phyloP scores from a whole-genome alignment of 495 filamentous ascomycete genomes.

The Cercophora newfieldiana region DNA sequence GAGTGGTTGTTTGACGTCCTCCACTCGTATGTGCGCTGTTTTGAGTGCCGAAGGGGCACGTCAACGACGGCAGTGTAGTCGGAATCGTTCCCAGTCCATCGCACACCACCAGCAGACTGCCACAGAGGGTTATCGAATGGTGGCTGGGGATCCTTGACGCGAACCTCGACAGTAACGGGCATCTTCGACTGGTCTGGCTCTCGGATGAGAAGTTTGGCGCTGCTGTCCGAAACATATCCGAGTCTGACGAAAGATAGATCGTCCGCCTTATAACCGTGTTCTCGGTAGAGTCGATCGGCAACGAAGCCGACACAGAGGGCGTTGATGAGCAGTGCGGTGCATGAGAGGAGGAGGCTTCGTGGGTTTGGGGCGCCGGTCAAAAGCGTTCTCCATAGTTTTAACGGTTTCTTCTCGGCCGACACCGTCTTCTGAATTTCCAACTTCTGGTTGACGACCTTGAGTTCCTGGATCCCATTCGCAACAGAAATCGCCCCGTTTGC shows the following conservation, averaged over 20 bases:
- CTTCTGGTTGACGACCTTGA: constrained; percentile 25
- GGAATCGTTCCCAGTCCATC: constrained; percentile 67
- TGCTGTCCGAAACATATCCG: constrained; percentile 79
- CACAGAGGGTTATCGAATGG: constrained; percentile 56
- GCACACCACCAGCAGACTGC: constrained; percentile 64
- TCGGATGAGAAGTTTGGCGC: constrained; percentile 78
- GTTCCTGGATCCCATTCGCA: constrained; percentile 20
- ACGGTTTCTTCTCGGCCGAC: constrained; percentile 39
- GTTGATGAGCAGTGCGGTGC: constrained; percentile 71
- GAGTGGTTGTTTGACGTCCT: constrained; percentile 78
- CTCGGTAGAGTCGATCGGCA: constrained; percentile 73
- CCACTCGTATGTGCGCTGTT: constrained; percentile 73
- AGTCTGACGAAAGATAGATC: constrained; percentile 81
- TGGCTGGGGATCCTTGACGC: constrained; percentile 46
- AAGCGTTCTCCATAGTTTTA: constrained; percentile 58
- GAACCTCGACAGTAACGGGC: constrained; percentile 67
- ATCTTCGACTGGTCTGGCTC: constrained; percentile 76
- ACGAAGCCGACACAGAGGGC: constrained; percentile 61
- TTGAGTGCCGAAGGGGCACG: constrained; percentile 51
- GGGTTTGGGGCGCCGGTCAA: constrained; percentile 76
- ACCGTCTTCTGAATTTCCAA: constrained; percentile 55
- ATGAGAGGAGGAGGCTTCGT: constrained; percentile 54
- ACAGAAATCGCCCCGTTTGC: constrained; percentile 21
- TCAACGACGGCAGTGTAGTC: constrained; percentile 75
- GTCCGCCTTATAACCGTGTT: constrained; percentile 64